Conservation (phyloP, 2,329 filamentous ascomycete genomes). For the Hypoxylon sp. region DNA sequence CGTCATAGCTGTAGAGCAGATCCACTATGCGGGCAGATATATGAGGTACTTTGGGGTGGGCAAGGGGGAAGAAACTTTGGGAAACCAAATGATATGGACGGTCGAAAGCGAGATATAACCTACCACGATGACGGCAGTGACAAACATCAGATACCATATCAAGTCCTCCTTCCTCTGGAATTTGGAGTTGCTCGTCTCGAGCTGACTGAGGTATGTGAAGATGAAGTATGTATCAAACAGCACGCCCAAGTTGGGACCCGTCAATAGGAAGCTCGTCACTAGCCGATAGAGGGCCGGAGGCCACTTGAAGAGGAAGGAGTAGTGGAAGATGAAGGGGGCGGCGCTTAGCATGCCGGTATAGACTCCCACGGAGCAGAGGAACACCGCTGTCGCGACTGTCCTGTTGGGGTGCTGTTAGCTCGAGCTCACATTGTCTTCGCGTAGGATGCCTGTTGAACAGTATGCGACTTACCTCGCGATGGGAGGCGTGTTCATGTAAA, state of each 20-base stretch:
- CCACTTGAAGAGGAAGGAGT: conserved; percentile 67
- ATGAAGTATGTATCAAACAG: conserved; percentile 84
- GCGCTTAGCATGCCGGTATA: conserved; percentile 70
- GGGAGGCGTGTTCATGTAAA: conserved; percentile 60
- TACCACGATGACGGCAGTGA: conserved; percentile 82
- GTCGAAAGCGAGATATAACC: conserved; percentile 60
- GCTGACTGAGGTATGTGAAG: conserved; percentile 81
- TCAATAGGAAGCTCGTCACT: conserved; percentile 61
- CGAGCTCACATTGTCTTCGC: not conserved
- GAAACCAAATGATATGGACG: conserved; percentile 32
- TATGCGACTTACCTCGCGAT: conserved; percentile 58
- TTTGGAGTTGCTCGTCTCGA: conserved; percentile 79
- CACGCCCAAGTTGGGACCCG: conserved; percentile 63
- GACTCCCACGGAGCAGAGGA: conserved; percentile 73
- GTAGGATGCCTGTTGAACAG: not conserved
- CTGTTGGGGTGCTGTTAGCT: conserved; percentile 59
- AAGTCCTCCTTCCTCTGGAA: conserved; percentile 84
- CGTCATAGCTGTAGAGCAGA: conserved; percentile 77
- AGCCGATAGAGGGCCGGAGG: conserved; percentile 64
- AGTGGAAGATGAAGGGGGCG: conserved; percentile 68
- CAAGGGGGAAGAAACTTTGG: not conserved
- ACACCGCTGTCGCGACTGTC: conserved; percentile 75
- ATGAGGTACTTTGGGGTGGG: conserved; percentile 60
- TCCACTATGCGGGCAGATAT: conserved; percentile 85
- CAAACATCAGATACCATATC: conserved; percentile 83